phyloP scores from a whole-genome alignment of 371 early-diverging fungal species.

The Mucor sp. region DNA sequence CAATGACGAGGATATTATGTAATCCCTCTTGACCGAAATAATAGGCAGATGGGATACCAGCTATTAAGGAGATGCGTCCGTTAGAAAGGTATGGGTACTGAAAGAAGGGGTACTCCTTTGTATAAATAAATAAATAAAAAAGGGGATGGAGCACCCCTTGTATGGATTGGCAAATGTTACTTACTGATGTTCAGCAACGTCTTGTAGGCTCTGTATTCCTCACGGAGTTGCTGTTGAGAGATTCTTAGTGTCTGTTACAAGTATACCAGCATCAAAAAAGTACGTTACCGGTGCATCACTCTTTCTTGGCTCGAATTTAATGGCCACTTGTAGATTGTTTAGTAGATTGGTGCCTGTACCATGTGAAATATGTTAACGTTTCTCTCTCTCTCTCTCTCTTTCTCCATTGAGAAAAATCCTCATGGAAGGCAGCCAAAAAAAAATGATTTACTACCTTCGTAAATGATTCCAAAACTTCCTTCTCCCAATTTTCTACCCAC shows the following conservation, averaged over 20 bases:
- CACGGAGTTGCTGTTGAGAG: constrained; percentile 69
- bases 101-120: neutral
- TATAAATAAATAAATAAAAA: neutral
- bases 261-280: neutral
- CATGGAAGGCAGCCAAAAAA: neutral
- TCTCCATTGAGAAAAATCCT: neutral
- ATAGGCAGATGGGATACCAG: constrained; percentile 85
- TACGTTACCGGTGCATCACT: constrained; percentile 83
- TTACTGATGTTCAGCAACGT: constrained; percentile 76
- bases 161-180: constrained; percentile 6
- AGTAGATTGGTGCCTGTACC: constrained; percentile 67
- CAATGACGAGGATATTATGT: constrained; percentile 94
- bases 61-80: constrained; percentile 27
- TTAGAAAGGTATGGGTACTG: neutral
- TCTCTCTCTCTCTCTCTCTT: neutral
- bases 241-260: neutral
- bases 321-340: constrained; percentile 83
- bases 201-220: constrained; percentile 92
- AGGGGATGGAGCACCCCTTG: neutral
- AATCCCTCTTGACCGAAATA: constrained; percentile 96
- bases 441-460: constrained; percentile 82
- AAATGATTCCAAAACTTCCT: constrained; percentile 94
- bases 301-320: constrained; percentile 94
- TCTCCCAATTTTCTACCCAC: constrained; percentile 94
- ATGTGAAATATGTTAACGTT: neutral